Base-by-base conservation (phyloP, 768 basidiomycete species). In the Fibroporia radiculosa region DNA sequence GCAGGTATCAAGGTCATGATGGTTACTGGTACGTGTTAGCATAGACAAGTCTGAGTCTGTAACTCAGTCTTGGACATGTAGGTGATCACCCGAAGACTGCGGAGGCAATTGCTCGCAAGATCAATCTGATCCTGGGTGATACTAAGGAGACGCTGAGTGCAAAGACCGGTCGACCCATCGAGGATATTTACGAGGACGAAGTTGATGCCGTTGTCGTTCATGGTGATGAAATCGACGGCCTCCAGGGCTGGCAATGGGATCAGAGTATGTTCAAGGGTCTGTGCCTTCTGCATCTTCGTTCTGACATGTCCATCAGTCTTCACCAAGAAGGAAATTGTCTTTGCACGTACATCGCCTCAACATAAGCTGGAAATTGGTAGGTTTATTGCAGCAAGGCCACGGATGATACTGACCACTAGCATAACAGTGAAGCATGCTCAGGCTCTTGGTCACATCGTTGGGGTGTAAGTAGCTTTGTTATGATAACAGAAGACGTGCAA, bases 1-100 rank as follows among this genome's bases (percentile, higher is more conserved):
- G 81, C 82, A 3, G 82, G 82, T 1, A 84, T 83, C 57, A 82
- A 81, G 60, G 80, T 84, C 26, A 82, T 82, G 76, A 84, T 84
- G 82, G 77, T 84, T 4, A 84, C 80, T 19, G 80, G 78, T 75
- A 23, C 41, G 66, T 44, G 20, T 36, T 3, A 6, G 26, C 16
- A 19, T 35, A 8, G 3, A 5, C 5, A 3, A 43, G 22, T 13
- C 28, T 22, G 8, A 13, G 4, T 18, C 48, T 35, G 39, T 24
- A 24, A 16, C n/a, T n/a, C n/a, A n/a, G n/a, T n/a, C n/a, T n/a
- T n/a, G n/a, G n/a, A n/a, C 7, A 12, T 22, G 4, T 44, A 75
- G 77, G 78, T 47, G 80, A 83, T 54, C 81, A 84, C 59, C 80
- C 80, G 1, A 82, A 82, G 62, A 84, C 82, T 0, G 82, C 82